Conservation (phyloP, 768 basidiomycete species). For the Gloeophyllum trabeum region DNA sequence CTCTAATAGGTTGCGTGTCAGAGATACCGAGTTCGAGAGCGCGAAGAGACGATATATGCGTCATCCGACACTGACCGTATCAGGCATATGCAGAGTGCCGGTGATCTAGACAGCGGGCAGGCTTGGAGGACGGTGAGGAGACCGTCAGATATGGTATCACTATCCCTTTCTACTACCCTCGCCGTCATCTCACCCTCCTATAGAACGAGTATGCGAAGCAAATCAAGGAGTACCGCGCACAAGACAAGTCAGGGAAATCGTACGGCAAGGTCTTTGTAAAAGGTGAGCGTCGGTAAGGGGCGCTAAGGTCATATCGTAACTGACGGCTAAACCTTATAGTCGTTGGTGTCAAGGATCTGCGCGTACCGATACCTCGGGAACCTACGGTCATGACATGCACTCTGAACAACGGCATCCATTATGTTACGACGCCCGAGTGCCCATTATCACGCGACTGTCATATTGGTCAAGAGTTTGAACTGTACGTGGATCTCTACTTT, state of each 20-base stretch:
- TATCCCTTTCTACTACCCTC: background rate
- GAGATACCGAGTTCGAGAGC: conserved; percentile 79
- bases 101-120: conserved; percentile 71
- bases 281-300: conserved; percentile 32
- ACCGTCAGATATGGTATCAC: conserved; percentile 84
- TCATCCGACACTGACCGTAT: conserved; percentile 57
- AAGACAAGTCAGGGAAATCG: conserved; percentile 69
- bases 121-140: conserved; percentile 85
- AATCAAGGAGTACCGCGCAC: conserved; percentile 68
- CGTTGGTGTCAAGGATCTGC: conserved; percentile 58
- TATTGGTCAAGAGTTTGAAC: conserved; percentile 85
- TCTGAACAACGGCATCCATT: conserved; percentile 94
- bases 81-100: conserved; percentile 59
- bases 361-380: conserved; percentile 70
- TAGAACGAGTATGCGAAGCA: conserved; percentile 93
- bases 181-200: conserved; percentile 2
- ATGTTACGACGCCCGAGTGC: conserved; percentile 80
- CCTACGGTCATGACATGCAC: conserved; percentile 73
- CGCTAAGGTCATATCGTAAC: too few relatives aligned
- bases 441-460: conserved; percentile 43
- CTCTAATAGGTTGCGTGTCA: conserved; percentile 18
- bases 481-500: conserved; percentile 37
- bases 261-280: conserved; percentile 93
- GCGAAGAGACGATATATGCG: conserved; percentile 68
- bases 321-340: conserved; percentile 34